Evolutionary conservation across 1,284 basidiomycete species (phyloP).

Genomic region (Ustilago xerochloae): DNA sequence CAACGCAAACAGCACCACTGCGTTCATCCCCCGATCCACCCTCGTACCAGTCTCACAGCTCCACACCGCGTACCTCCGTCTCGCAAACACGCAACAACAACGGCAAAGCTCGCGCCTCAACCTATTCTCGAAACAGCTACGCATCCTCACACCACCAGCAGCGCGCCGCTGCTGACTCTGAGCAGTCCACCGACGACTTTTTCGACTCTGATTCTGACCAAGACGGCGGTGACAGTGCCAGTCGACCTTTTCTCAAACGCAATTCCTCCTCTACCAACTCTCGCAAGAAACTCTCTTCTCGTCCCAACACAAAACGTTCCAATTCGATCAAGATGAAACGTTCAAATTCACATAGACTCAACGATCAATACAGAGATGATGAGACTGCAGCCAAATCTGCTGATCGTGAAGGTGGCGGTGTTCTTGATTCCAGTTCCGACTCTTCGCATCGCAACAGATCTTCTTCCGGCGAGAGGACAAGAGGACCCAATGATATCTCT

Average conservation of each 20-base stretch:
- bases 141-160: not conserved
- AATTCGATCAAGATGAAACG: conserved; percentile 49
- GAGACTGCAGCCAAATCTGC: conserved; percentile 21
- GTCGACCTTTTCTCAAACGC: conserved; percentile 15
- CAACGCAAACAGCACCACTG: conserved; percentile 15
- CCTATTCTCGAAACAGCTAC: conserved; percentile 1
- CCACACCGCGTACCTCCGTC: conserved; percentile 30
- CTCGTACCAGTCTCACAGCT: conserved; percentile 38
- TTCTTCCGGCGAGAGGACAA: not conserved
- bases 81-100: conserved; percentile 9
- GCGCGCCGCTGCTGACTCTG: no score
- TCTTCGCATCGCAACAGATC: not conserved
- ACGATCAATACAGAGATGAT: conserved; percentile 13
- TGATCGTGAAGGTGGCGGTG: not conserved
- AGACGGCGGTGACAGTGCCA: conserved; percentile 9
- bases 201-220: conserved; percentile 28
- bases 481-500: conserved; percentile 14
- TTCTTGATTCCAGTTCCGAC: not conserved
- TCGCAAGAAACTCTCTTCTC: conserved; percentile 6
- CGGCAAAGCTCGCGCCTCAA: conserved; percentile 20
- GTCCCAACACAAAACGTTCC: conserved; percentile 14
- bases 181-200: conserved; percentile 32
- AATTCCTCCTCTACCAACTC: conserved; percentile 12
- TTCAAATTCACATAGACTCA: conserved; percentile 12
- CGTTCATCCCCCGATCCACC: conserved; percentile 25